Evolutionary conservation across 1,284 basidiomycete genomes (phyloP), one percentile per base, ranked within the genome.

Genomic region (Omphalotus olearius): DNA sequence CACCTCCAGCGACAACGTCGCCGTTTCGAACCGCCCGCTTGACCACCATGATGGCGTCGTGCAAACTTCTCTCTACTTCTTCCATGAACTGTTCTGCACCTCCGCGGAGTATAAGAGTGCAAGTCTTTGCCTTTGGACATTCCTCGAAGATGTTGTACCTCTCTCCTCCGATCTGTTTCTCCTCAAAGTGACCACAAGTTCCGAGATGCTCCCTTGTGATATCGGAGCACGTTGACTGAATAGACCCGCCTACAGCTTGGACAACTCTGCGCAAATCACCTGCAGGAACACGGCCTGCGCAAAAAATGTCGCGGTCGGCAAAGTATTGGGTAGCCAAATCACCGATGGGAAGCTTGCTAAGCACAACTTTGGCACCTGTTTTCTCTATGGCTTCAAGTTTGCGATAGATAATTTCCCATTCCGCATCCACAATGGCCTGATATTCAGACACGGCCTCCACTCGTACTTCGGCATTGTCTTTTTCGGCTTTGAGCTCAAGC

Each of bases 311-410:
- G 43, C 97, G 87, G 74, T 99, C 97, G 44, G 97, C 96, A 67
- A 99, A 99, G 88, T 95, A 99, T 67, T 99, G 97, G 2, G 97
- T 99, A 3, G 97, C 97, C 43, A 99, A 76, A 75, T 99, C 97
- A 42, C 97, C 97, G 61, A 99, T 99, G 6, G 97, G 97, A 20
- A 99, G 82, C 70, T 98, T 98, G 71, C 94, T 98, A 52, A 99
- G 79, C 20, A 99, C 95, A 53, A 99, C 93, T 69, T 97, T 95
- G 41, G 97, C 97, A 28, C 95, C 97, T 0, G 95, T 98, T 65
- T 90, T 88, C 64, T 94, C 92, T 65, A 99, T 98, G 1, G 93
- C 93, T 63, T 98, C 90, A 28, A 99, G 79, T 71, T 99, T 99
- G 64, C 90, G 83, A 74, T 95, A 99, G 67, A 99, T 99, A 71